phyloP scores from a whole-genome alignment of 495 filamentous ascomycete species.

The Alectoria sarmentosa region DNA sequence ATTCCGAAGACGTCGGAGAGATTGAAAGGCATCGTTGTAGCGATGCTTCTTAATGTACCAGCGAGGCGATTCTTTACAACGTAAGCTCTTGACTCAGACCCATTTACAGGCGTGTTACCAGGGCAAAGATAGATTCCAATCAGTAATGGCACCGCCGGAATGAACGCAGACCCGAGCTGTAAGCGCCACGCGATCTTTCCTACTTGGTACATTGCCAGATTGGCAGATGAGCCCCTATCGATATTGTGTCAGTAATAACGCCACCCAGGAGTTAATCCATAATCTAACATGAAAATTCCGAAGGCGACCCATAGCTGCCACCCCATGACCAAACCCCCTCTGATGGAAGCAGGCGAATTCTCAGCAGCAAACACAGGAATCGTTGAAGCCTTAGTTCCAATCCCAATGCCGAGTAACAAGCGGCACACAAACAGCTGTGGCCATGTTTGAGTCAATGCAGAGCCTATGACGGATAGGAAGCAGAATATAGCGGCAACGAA shows the following conservation, averaged over 20 bases:
- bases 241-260: constrained; percentile 10
- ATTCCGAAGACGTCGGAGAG: constrained; percentile 55
- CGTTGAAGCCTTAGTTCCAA: constrained; percentile 51
- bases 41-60: constrained; percentile 57
- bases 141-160: constrained; percentile 63
- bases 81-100: constrained; percentile 22
- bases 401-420: constrained; percentile 63
- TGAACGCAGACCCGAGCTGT: constrained; percentile 71
- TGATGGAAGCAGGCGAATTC: constrained; percentile 62
- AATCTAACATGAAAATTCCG: constrained; percentile 54
- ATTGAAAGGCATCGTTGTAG: constrained; percentile 55
- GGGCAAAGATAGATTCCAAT: constrained; percentile 66
- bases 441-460: constrained; percentile 59
- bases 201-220: constrained; percentile 55
- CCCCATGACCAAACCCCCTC: constrained; percentile 75
- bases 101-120: not conserved
- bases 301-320: constrained; percentile 88
- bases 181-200: constrained; percentile 63
- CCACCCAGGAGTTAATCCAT: not conserved
- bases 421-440: constrained; percentile 53
- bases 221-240: constrained; percentile 55
- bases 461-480: constrained; percentile 54
- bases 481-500: constrained; percentile 60
- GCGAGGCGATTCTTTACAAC: constrained; percentile 51
- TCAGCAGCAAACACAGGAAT: constrained; percentile 75